Conservation (phyloP, 2,329 filamentous ascomycete genomes). For the Hypoxylon sp. region DNA sequence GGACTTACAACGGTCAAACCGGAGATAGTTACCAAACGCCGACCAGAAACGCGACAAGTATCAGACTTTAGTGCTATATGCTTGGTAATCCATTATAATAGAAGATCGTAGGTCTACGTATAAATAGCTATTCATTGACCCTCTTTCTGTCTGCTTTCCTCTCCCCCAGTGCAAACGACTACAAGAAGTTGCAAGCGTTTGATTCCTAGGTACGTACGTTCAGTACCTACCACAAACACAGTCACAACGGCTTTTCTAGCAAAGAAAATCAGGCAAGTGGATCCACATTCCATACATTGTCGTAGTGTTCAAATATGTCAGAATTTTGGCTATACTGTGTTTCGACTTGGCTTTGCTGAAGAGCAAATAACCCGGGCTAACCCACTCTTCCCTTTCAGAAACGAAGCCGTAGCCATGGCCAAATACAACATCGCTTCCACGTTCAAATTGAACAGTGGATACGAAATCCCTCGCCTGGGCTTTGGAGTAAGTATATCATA, state of each 20-base stretch:
- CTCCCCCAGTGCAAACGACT: background rate
- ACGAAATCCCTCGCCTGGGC: slow-evolving; percentile 65
- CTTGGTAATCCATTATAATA: slow-evolving; percentile 14
- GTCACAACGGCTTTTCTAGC: slow-evolving; percentile 3
- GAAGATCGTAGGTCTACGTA: background rate
- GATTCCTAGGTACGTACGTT: background rate
- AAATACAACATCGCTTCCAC: slow-evolving; percentile 62
- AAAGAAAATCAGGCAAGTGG: slow-evolving; percentile 15
- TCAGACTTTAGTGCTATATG: background rate
- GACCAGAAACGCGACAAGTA: slow-evolving; percentile 4
- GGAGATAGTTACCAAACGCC: slow-evolving; percentile 24
- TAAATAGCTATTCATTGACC: slow-evolving; percentile 6
- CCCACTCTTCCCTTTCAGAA: slow-evolving; percentile 12
- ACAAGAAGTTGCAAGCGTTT: background rate
- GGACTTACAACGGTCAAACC: background rate
- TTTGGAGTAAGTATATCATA: slow-evolving; percentile 63
- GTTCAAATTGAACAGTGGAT: slow-evolving; percentile 67
- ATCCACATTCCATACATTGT: background rate
- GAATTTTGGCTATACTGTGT: background rate
- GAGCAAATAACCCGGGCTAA: slow-evolving; percentile 8
- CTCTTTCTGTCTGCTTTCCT: background rate
- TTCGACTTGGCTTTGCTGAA: background rate
- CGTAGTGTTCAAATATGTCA: background rate
- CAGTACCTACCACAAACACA: background rate
- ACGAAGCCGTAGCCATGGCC: slow-evolving; percentile 62